phyloP scores from a whole-genome alignment of 2,329 filamentous ascomycete genomes.

The Cladosporium halotolerans region DNA sequence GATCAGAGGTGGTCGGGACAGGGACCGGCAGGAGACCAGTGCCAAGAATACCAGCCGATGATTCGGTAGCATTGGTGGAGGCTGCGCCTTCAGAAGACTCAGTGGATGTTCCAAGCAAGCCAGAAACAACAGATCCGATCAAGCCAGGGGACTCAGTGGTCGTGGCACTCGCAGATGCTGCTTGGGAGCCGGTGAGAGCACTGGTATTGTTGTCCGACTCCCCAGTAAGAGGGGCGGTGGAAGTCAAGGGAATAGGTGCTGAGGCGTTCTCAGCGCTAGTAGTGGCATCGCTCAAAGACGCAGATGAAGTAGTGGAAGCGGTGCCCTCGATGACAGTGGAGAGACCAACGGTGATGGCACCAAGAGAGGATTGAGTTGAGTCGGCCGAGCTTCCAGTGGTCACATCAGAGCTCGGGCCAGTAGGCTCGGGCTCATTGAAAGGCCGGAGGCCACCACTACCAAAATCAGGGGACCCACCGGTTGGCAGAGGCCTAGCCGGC shows the following conservation, averaged over 20 bases:
- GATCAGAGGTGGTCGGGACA: not conserved
- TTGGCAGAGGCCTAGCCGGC: not conserved
- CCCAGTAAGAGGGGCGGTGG: not conserved
- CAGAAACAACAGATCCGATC: not conserved
- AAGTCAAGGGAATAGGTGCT: not conserved
- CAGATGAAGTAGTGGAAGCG: slow-evolving; percentile 9
- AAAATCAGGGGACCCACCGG: slow-evolving; percentile 10
- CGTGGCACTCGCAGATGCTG: not conserved
- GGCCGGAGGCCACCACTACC: slow-evolving; percentile 21
- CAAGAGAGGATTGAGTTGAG: slow-evolving; percentile 13
- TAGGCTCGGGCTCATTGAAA: slow-evolving; percentile 9
- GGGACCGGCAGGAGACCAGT: not conserved
- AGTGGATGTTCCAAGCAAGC: not conserved
- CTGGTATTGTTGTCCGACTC: not conserved
- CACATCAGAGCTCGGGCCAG: not conserved
- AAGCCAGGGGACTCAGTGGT: not conserved
- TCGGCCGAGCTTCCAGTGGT: slow-evolving; percentile 5
- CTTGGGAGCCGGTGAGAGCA: not conserved
- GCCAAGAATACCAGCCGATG: not conserved
- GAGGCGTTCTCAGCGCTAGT: not conserved
- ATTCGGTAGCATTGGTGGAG: slow-evolving; percentile 2
- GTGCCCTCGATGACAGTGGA: slow-evolving; percentile 25
- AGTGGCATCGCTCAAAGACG: slow-evolving; percentile 1
- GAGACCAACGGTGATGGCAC: slow-evolving; percentile 29
- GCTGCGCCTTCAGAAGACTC: not conserved